Base-by-base conservation (phyloP, 176 grass and related monocot species). In the Musa itinerans region DNA sequence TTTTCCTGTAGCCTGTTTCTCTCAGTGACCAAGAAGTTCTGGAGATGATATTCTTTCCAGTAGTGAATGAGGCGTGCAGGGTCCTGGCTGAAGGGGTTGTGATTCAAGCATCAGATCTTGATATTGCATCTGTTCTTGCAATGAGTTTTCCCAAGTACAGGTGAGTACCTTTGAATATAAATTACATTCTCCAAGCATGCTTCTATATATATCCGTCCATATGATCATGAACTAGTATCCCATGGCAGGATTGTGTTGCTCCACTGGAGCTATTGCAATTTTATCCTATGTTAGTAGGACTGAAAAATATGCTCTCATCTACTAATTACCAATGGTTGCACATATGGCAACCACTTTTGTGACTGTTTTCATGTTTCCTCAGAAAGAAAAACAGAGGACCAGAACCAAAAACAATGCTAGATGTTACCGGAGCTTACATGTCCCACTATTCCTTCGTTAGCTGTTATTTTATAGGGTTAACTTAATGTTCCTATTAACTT, bases 61-160 rank as follows among this genome's bases (percentile, higher is more conserved):
- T 88, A 74, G 81, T 97, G 22, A 97, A 97, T 23, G 93, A 97
- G 68, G 93, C 90, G 55, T 97, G 93, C 56, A 82, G 90, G 76
- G 87, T 93, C 51, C 86, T 97, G 85, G 85, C 86, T 75, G 93
- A 97, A 89, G 83, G 83, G 55, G 63, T 97, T 54, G 93, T 97
- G 58, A 83, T 90, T 86, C 84, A 78, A 10, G 83, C 93, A 70
- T 85, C 90, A 50, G 93, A 97, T 84, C 85, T 97, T 23, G 93
- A 97, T 79, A 89, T 97, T 29, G 85, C 93, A 63, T 93, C 93
- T 86, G 69, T 97, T 77, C 93, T 97, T 57, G 93, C 90, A 78
- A 93, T 97, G 93, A 86, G 89, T 78, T 97, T 97, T 79, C 93
- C 93, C 51, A 97, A 87, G 53, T 93, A 90, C 87, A 97, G 93